Base-by-base conservation (phyloP, 371 early-diverging fungal genomes). In the Phascolomyces articulosus region DNA sequence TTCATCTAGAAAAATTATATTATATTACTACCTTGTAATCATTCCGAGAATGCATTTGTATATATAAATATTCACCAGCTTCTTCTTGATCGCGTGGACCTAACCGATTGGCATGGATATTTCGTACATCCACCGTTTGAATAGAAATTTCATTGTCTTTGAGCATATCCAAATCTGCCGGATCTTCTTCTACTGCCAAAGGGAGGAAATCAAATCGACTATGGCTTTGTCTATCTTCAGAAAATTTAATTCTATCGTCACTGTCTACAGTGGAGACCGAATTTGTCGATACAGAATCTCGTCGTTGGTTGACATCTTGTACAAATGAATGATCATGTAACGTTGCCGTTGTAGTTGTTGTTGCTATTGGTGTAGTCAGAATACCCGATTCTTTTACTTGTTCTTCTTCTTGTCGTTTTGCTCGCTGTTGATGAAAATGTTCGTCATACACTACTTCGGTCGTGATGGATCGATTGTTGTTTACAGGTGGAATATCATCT, bases 11-110 rank as follows among this genome's bases (percentile, higher is more conserved):
- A n/a, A n/a, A n/a, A n/a, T n/a, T n/a, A n/a, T n/a, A n/a, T n/a
- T n/a, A n/a, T n/a, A n/a, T n/a, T n/a, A n/a, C n/a, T n/a, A n/a
- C n/a, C n/a, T n/a, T n/a, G n/a, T n/a, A n/a, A n/a, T n/a, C n/a
- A n/a, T n/a, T n/a, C n/a, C n/a, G n/a, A n/a, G n/a, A n/a, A n/a
- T n/a, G 2, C 18, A 38, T 40, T 16, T 11, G 24, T 20, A 38
- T 34, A 38, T 55, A 13, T n/a, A 20, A 3, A 18, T 29, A 4
- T 3, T 59, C 75, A 83, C 85, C 87, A 26, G 75, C 75, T 58
- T 72, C 69, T 58, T 80, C 85, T 63, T 87, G 87, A 55, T 87
- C 84, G 8, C 74, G 71, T 23, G 85, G 79, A 18, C 72, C 65
- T 8, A 85, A 62, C 44, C 68, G 57, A 61, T 87, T 87, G 27